Conservation (phyloP, 2,329 filamentous ascomycete species). For the Diaporthe vaccinii region DNA sequence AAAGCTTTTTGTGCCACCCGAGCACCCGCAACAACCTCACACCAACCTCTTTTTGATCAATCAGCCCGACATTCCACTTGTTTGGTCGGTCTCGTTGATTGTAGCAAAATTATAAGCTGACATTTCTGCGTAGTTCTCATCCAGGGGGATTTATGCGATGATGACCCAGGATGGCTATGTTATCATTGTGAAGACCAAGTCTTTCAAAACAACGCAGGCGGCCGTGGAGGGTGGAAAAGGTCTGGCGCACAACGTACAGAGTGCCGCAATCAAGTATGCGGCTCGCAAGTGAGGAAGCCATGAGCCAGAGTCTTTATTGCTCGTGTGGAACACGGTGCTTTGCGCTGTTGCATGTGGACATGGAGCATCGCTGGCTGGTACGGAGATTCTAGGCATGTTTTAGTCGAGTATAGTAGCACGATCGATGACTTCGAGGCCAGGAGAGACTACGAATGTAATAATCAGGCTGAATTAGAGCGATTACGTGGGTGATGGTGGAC, state of each 20-base stretch:
- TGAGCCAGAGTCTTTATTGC: too few relatives aligned
- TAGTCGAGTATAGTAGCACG: not conserved
- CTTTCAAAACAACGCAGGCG: not conserved
- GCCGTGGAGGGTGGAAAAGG: slow-evolving; percentile 5
- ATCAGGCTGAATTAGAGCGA: not conserved
- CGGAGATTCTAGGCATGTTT: not conserved
- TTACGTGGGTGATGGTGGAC: not conserved
- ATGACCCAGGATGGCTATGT: slow-evolving; percentile 16
- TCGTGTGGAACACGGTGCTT: not conserved
- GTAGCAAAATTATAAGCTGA: not conserved
- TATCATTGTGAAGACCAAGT: slow-evolving; percentile 14
- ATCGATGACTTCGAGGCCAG: not conserved
- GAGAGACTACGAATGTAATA: not conserved
- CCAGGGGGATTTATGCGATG: not conserved
- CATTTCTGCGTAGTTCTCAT: not conserved
- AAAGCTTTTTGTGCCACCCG: not conserved
- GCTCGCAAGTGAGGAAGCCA: not conserved
- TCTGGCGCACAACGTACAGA: not conserved
- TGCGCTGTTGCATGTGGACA: not conserved
- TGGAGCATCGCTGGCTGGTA: not conserved
- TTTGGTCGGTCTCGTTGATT: fast-evolving
- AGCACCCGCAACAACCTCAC: not conserved
- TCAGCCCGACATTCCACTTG: not conserved
- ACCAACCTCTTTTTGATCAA: too few relatives aligned
- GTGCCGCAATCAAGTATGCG: not conserved